Conservation (phyloP, 805 yeast genomes). For the Metschnikowia colocasiae region DNA sequence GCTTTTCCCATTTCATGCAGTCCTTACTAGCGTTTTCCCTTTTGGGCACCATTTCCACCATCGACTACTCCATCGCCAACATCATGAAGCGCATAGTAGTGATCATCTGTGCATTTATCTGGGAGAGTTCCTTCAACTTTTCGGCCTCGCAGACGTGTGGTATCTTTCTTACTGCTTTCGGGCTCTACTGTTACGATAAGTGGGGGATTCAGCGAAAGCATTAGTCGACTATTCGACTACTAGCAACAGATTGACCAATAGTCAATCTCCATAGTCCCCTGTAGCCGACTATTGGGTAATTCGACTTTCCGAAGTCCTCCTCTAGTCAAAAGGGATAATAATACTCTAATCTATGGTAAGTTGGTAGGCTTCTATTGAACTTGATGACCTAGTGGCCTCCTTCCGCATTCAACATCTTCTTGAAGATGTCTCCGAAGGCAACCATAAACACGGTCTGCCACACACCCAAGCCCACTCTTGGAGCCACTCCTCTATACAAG, state of each 20-base stretch:
- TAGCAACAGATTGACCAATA: too few relatives aligned
- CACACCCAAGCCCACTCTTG: slow-evolving; percentile 92
- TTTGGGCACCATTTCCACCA: slow-evolving; percentile 68
- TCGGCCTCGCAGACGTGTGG: slow-evolving; percentile 34
- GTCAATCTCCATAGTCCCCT: too few relatives aligned
- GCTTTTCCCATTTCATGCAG: slow-evolving; percentile 66
- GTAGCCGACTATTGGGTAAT: too few relatives aligned
- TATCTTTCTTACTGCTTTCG: slow-evolving; percentile 33
- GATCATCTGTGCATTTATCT: slow-evolving; percentile 58
- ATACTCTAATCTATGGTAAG: too few relatives aligned
- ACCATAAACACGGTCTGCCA: slow-evolving; percentile 99
- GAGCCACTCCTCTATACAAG: slow-evolving; percentile 92
- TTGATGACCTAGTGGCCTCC: slow-evolving; percentile 23
- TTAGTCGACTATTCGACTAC: neutral
- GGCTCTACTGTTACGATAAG: slow-evolving; percentile 41
- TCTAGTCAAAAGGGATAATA: too few relatives aligned
- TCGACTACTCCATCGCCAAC: slow-evolving; percentile 75
- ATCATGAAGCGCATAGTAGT: slow-evolving; percentile 71
- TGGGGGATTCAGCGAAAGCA: slow-evolving; percentile 29
- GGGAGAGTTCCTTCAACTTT: slow-evolving; percentile 47
- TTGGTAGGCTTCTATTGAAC: too few relatives aligned
- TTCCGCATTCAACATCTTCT: slow-evolving; percentile 39
- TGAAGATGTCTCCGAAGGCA: slow-evolving; percentile 85
- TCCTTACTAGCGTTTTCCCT: slow-evolving; percentile 73
- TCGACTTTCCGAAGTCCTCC: too few relatives aligned